phyloP scores from a whole-genome alignment of 495 filamentous ascomycete genomes.

The Aspergillus conjunctus region DNA sequence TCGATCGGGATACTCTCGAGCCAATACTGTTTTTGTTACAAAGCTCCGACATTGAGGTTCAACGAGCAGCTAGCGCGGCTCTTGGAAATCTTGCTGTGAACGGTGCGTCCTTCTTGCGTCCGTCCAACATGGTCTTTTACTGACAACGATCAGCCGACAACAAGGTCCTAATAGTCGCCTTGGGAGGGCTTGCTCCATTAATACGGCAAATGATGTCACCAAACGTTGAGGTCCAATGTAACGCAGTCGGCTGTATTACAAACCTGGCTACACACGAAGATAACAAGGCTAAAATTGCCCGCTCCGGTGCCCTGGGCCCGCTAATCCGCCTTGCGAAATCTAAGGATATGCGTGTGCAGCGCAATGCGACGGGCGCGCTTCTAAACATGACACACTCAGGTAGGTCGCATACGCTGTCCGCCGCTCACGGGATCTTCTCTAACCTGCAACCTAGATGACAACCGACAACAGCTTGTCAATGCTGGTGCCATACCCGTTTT shows the following conservation, averaged over 20 bases:
- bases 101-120: conserved; percentile 57
- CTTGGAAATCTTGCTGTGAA: conserved; percentile 97
- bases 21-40: conserved; percentile 95
- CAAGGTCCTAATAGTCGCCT: conserved; percentile 91
- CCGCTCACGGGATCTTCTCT: not conserved
- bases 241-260: conserved; percentile 97
- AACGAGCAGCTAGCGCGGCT: conserved; percentile 93
- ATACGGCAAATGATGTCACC: conserved; percentile 98
- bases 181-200: conserved; percentile 86
- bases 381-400: conserved; percentile 99
- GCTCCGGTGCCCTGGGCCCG: conserved; percentile 88
- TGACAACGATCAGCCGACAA: conserved; percentile 79
- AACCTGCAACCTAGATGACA: conserved; percentile 70
- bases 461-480: conserved; percentile 93
- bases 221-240: conserved; percentile 99
- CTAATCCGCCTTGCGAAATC: conserved; percentile 92
- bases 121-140: conserved; percentile 25
- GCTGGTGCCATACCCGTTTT: conserved; percentile 96
- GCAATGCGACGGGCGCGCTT: conserved; percentile 93
- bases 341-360: conserved; percentile 97
- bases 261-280: conserved; percentile 98
- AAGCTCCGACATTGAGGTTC: conserved; percentile 94
- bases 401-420: conserved; percentile 45
- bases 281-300: conserved; percentile 97
- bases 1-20: conserved; percentile 90